Base-by-base conservation (phyloP, 305 asterid species). In the Fraxinus angustifolia region DNA sequence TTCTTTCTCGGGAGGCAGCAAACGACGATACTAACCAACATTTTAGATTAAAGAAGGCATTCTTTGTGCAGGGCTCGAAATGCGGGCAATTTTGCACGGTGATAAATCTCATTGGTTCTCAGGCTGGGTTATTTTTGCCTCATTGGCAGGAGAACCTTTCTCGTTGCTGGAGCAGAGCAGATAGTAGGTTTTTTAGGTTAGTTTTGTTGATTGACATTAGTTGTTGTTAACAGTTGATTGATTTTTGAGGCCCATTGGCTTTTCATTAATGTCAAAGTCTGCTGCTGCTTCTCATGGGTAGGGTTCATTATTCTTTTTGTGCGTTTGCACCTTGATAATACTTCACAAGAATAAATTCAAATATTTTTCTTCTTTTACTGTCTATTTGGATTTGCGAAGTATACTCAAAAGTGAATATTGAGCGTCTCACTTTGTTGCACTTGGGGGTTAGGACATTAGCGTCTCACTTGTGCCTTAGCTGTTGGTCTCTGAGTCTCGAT, bases 51-150 rank as follows among this genome's bases (percentile, higher is more conserved):
- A 80, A 87, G 56, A 81, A 80, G 72, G 56, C 67, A 86, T 92
- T 91, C 90, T 94, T 92, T 92, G 92, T 90, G 97, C 93, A 83
- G 92, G 87, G 89, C 91, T 85, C 90, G 60, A 78, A 86, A 84
- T 76, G 85, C 91, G 88, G 92, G 93, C 86, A 77, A 84, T 11
- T 31, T 80, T 83, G 94, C 97, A 87, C 84, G 86, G 85, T 75
- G 83, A 86, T 83, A 82, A 81, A 87, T 84, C 76, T 89, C 78
- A 73, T 86, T 68, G 91, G 91, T 89, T 90, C 93, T 88, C 85
- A 70, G 80, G 89, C 89, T 77, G 78, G 89, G 88, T 88, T 81
- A 85, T 56, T 56, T 56, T 56, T 56, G 67, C 67, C 88, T 85
- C 17, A 28, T 82, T 84, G 91, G 94, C 90, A 73, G 90, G 91